Evolutionary conservation across 2,329 filamentous ascomycete genomes (phyloP), one percentile per base, ranked within the genome.

Genomic region (Hymenoscyphus scutula): DNA sequence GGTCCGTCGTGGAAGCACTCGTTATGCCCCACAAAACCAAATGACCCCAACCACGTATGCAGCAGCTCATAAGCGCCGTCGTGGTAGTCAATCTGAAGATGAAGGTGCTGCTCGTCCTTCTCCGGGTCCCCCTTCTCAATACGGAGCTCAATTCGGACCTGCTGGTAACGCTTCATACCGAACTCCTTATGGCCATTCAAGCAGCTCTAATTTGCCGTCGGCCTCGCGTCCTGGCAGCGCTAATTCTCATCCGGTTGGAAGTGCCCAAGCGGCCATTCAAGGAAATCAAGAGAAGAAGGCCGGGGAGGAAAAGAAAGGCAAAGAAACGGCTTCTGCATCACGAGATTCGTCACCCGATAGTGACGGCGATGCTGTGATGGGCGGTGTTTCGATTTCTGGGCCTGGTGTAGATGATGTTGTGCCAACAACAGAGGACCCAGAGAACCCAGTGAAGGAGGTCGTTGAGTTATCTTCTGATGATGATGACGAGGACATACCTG

Each of bases 11-110:
- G 37, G 53, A 23, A 48, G 5, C 5, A 34, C 51, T 53, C 59
- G 54, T 13, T 56, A 61, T 61, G 27, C 29, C n/a, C 23, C 29
- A 5, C 55, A 62, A n/a, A 62, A 62, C 17, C 55, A 58, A 29
- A 41, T 58, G 45, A 62, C 55, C 17, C 53, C 55, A 25, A 41
- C 48, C 19, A 56, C 29, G 8, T 56, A 37, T 37, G 51, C 27
- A 13, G 30, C 53, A 45, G 29, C 37, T 17, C 56, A 53, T 19
- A 53, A 56, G n/a, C 59, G 60, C 30, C 61, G 61, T 29, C 61
- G 53, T 8, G 57, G 61, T 19, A 57, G 53, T 25, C 37, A 56
- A 17, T 29, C 23, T 23, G 61, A 55, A 11, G 57, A 62, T 37
- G 32, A 59, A 53, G 57, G 57, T 25, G 25, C 57, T 19, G 41